Evolutionary conservation across 371 early-diverging fungal genomes (phyloP).

Genomic region (Basidiobolus meristosporus): DNA sequence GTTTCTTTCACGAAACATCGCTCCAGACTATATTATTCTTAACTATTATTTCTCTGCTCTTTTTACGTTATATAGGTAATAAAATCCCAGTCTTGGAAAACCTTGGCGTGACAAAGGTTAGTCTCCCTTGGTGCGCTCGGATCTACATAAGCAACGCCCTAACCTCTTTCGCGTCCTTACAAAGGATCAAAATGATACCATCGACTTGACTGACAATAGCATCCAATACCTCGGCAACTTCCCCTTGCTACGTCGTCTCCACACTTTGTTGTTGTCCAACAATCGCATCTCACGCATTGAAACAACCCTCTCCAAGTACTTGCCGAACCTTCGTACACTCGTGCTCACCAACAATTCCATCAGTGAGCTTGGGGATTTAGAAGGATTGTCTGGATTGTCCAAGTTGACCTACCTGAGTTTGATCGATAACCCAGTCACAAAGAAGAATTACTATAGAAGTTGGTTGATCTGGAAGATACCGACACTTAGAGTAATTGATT

Average conservation of each 20-base stretch:
- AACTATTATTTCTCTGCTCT: not conserved
- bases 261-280: constrained; percentile 52
- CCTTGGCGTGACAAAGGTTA: constrained; percentile 76
- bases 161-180: constrained; percentile 1
- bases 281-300: constrained; percentile 75
- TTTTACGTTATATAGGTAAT: constrained; percentile 24
- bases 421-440: constrained; percentile 72
- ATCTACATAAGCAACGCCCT: not conserved
- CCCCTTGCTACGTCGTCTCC: constrained; percentile 66
- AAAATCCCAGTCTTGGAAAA: constrained; percentile 86
- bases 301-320: constrained; percentile 21
- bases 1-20: too few relatives aligned
- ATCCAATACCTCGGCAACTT: constrained; percentile 71
- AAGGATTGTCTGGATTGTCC: constrained; percentile 30
- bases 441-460: constrained; percentile 55
- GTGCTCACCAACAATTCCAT: constrained; percentile 75
- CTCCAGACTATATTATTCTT: too few relatives aligned
- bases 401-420: constrained; percentile 44
- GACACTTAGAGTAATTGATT: constrained; percentile 68
- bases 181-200: constrained; percentile 76
- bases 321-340: constrained; percentile 63
- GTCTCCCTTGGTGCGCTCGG: not conserved
- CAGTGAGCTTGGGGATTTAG: constrained; percentile 64
- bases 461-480: constrained; percentile 68
- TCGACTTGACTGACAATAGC: constrained; percentile 88